phyloP scores from a whole-genome alignment of 2,329 filamentous ascomycete genomes.

The Pseudocercospora crystallina region DNA sequence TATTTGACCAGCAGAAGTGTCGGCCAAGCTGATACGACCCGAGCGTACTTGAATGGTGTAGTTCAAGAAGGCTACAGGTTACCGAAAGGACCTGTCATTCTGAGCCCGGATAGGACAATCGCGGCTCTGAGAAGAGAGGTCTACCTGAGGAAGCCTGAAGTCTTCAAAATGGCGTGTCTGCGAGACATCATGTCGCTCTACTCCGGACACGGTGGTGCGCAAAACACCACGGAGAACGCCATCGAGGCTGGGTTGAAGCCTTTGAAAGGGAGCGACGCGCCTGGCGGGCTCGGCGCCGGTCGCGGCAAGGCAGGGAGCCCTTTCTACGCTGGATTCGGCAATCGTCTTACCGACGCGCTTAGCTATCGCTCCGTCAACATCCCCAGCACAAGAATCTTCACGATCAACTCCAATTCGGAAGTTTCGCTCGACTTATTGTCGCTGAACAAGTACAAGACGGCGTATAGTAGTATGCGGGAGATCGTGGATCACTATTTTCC shows the following conservation, averaged over 20 bases:
- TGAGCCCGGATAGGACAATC: constrained; percentile 92
- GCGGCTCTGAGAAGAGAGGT: constrained; percentile 88
- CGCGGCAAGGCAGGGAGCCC: constrained; percentile 50
- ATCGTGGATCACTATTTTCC: constrained; percentile 98
- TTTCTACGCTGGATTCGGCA: constrained; percentile 97
- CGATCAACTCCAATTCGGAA: constrained; percentile 97
- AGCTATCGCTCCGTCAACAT: constrained; percentile 97
- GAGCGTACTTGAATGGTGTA: constrained; percentile 86
- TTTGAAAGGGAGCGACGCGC: constrained; percentile 5
- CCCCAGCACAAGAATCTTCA: constrained; percentile 90
- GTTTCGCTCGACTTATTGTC: constrained; percentile 87
- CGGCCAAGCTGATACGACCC: constrained; percentile 86
- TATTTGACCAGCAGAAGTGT: constrained; percentile 94
- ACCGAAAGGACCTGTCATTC: constrained; percentile 87
- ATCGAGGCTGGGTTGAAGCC: constrained; percentile 30
- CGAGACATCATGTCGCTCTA: constrained; percentile 92
- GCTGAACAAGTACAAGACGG: constrained; percentile 92
- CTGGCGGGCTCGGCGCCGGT: constrained; percentile 20
- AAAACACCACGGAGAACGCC: constrained; percentile 30
- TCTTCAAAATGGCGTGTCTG: constrained; percentile 99
- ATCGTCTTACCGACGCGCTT: constrained; percentile 91
- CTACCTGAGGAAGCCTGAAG: constrained; percentile 92
- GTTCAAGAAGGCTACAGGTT: constrained; percentile 82
- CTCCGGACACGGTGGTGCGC: constrained; percentile 38
- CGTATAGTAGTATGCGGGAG: constrained; percentile 95